Evolutionary conservation across 805 yeast species (phyloP).

Genomic region (Hemisphaericaspora nanyangensis): DNA sequence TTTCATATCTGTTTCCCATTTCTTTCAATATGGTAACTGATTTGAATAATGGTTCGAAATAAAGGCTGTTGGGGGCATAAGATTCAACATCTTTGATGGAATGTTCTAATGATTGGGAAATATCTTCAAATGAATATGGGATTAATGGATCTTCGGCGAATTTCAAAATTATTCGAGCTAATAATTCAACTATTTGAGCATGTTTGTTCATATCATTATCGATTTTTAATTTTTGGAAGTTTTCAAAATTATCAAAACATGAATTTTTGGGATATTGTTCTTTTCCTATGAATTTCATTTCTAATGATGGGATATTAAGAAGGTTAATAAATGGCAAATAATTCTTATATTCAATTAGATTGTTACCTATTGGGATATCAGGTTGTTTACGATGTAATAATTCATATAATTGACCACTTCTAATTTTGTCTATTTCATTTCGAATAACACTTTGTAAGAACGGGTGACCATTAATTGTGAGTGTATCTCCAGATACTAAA

Average conservation of each 20-base stretch:
- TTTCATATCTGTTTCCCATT: conserved; percentile 43
- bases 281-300: conserved; percentile 45
- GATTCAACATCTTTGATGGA: conserved; percentile 45
- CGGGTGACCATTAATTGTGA: conserved; percentile 65
- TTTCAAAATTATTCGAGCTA: conserved; percentile 51
- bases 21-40: conserved; percentile 23
- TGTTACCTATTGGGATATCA: conserved; percentile 19
- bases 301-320: conserved; percentile 69
- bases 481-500: conserved; percentile 49
- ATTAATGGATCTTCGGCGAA: conserved; percentile 73
- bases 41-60: conserved; percentile 19
- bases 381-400: conserved; percentile 18
- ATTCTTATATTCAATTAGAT: conserved; percentile 49
- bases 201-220: conserved; percentile 60
- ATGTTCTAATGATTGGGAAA: conserved; percentile 41
- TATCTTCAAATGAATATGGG: conserved; percentile 56
- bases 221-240: conserved; percentile 42
- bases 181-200: conserved; percentile 49
- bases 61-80: conserved; percentile 15
- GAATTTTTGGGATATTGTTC: conserved; percentile 50
- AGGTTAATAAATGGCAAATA: conserved; percentile 62
- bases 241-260: conserved; percentile 62
- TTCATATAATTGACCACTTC: conserved; percentile 20
- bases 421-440: conserved; percentile 34
- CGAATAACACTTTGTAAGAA: conserved; percentile 48